phyloP scores from a whole-genome alignment of 1,284 basidiomycete species.

The Neonothopanus nambi region DNA sequence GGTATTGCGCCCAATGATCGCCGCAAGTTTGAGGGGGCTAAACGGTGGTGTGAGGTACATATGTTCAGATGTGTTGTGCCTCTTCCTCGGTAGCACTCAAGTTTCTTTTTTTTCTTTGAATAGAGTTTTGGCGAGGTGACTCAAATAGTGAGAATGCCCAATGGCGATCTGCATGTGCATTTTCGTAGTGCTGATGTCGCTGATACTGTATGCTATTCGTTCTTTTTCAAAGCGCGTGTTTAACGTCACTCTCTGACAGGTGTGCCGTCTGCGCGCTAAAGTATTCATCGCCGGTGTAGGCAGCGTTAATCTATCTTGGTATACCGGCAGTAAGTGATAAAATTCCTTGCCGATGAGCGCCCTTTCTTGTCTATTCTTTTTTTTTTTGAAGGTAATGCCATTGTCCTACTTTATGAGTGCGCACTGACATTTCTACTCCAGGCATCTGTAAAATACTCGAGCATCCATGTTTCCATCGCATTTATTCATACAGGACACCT shows the following conservation, averaged over 20 bases:
- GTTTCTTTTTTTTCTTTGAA: constrained; percentile 11
- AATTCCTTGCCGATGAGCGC: no score
- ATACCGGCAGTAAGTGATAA: constrained; percentile 61
- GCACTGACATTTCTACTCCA: background rate
- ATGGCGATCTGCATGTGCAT: constrained; percentile 71
- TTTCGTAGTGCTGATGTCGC: constrained; percentile 74
- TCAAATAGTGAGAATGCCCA: constrained; percentile 68
- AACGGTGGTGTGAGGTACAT: constrained; percentile 71
- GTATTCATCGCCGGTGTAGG: constrained; percentile 72
- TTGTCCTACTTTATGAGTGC: background rate
- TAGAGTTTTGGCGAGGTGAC: constrained; percentile 74
- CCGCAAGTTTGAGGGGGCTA: constrained; percentile 54
- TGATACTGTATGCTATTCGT: constrained; percentile 57
- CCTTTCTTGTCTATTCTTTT: background rate
- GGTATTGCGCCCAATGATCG: constrained; percentile 51
- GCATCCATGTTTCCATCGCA: constrained; percentile 1
- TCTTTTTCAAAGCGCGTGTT: background rate
- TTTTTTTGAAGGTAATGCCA: constrained; percentile 8
- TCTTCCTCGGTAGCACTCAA: constrained; percentile 7
- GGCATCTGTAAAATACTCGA: constrained; percentile 6
- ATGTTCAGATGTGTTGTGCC: constrained; percentile 18
- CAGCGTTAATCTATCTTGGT: constrained; percentile 75
- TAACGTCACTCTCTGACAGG: constrained; percentile 36
- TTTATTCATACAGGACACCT: constrained; percentile 6
- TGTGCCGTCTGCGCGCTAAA: constrained; percentile 72